These are phyloP conservation scores for Eutrema salsugineum DNA, from an alignment of 441 rosid species.

Conservation along the genomic window DNA sequence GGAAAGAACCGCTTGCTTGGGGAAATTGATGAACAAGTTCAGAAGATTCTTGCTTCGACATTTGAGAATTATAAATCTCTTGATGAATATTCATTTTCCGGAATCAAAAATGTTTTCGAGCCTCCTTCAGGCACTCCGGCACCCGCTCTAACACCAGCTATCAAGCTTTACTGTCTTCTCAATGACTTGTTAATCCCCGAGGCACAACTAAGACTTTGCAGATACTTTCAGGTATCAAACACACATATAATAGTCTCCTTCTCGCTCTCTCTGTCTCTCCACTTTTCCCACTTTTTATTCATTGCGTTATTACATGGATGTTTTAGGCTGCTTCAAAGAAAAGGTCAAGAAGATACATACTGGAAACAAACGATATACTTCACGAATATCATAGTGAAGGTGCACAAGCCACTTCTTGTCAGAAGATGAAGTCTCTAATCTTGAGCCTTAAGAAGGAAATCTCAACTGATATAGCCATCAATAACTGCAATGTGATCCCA, in stretches of 20 bases:
- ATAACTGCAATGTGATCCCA: conserved; percentile 57
- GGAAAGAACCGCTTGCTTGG: conserved; percentile 75
- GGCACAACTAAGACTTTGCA: conserved; percentile 57
- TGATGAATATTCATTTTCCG: conserved; percentile 55
- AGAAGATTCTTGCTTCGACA: conserved; percentile 49
- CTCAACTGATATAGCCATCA: conserved; percentile 64
- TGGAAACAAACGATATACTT: conserved; percentile 59
- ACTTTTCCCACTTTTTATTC: background rate
- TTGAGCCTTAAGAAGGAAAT: conserved; percentile 56
- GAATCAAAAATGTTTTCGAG: conserved; percentile 53
- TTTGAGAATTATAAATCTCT: conserved; percentile 81
- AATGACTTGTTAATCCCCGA: conserved; percentile 65
- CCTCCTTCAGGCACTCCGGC: conserved; percentile 65
- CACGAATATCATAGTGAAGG: conserved; percentile 37
- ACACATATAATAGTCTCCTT: background rate
- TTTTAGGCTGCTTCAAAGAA: conserved; percentile 66
- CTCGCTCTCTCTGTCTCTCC: background rate
- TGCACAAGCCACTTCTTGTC: conserved; percentile 42
- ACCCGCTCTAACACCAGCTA: conserved; percentile 67
- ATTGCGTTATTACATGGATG: background rate
- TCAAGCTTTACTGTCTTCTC: conserved; percentile 63
- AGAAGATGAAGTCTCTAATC: conserved; percentile 63
- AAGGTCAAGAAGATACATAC: conserved; percentile 60
- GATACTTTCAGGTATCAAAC: conserved; percentile 68
- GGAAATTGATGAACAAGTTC: conserved; percentile 69